Evolutionary conservation across 805 yeast species (phyloP).

Genomic region (Phaffomyces thermotolerans): DNA sequence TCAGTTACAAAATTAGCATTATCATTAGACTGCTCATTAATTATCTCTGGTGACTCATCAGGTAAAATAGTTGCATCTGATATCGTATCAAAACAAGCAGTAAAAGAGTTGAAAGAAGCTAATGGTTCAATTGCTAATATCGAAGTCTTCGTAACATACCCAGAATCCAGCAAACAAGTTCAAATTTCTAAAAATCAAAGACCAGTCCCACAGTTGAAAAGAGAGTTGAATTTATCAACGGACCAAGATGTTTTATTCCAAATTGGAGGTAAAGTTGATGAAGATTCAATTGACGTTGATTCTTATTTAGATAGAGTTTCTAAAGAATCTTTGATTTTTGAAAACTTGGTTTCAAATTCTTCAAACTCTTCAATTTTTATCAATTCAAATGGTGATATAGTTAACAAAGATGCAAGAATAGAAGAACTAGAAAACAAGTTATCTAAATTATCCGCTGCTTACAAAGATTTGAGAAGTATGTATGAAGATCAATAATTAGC

Average conservation of each 20-base stretch:
- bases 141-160: constrained; percentile 11
- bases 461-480: constrained; percentile 48
- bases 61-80: constrained; percentile 70
- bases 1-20: constrained; percentile 47
- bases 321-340: constrained; percentile 45
- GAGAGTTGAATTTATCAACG: constrained; percentile 42
- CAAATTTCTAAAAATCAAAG: constrained; percentile 19
- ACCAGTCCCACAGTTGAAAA: constrained; percentile 57
- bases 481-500: constrained; percentile 50
- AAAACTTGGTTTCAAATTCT: constrained; percentile 28
- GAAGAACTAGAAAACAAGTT: constrained; percentile 39
- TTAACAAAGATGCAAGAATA: constrained; percentile 25
- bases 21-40: constrained; percentile 66
- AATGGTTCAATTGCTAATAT: constrained; percentile 15
- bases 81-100: constrained; percentile 58
- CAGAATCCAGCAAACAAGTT: constrained; percentile 5
- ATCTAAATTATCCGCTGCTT: constrained; percentile 47
- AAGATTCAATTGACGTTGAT: constrained; percentile 34
- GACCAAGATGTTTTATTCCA: constrained; percentile 38
- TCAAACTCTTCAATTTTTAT: constrained; percentile 32
- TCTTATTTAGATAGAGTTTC: constrained; percentile 42
- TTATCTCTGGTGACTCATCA: constrained; percentile 65
- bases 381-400: constrained; percentile 4
- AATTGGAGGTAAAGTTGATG: constrained; percentile 19
- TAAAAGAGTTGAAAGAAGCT: constrained; percentile 41